Percentiles rank a stretch among this genome's conserved stretches.
Conservation (phyloP, 2,329 filamentous ascomycete genomes). For the Trichophyton equinum region DNA sequence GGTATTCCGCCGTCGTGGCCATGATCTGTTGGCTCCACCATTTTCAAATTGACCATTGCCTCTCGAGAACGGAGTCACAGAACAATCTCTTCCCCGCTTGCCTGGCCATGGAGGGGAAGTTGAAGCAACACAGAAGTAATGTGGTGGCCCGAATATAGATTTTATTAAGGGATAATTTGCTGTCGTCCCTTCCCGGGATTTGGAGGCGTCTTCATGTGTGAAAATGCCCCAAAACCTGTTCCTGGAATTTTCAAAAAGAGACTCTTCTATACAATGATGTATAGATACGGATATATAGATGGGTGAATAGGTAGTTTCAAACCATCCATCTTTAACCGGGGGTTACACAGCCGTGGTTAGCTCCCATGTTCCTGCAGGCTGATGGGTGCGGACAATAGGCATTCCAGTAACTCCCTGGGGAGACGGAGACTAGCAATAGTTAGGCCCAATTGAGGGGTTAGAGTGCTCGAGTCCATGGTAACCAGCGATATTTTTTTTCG, state of each 20-base stretch:
- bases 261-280: no score
- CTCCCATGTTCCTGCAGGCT: not conserved
- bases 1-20: not conserved
- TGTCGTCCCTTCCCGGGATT: not conserved
- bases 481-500: not conserved
- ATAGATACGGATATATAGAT: no score
- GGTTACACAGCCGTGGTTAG: not conserved
- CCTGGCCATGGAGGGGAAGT: not conserved
- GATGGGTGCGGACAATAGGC: conserved; percentile 1
- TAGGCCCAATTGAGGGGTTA: not conserved
- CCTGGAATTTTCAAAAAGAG: no score
- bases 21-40: not conserved
- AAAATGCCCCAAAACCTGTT: not conserved
- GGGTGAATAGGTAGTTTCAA: not conserved
- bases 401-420: not conserved
- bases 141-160: not conserved
- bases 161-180: not conserved
- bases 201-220: not conserved
- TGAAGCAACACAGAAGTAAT: conserved; percentile 1
- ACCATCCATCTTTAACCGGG: not conserved
- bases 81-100: not conserved
- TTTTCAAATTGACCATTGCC: not conserved
- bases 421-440: not conserved
- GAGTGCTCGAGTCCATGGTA: not conserved
- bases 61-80: not conserved